Base-by-base conservation (phyloP, 805 yeast species). In the Spathaspora passalidarum region DNA sequence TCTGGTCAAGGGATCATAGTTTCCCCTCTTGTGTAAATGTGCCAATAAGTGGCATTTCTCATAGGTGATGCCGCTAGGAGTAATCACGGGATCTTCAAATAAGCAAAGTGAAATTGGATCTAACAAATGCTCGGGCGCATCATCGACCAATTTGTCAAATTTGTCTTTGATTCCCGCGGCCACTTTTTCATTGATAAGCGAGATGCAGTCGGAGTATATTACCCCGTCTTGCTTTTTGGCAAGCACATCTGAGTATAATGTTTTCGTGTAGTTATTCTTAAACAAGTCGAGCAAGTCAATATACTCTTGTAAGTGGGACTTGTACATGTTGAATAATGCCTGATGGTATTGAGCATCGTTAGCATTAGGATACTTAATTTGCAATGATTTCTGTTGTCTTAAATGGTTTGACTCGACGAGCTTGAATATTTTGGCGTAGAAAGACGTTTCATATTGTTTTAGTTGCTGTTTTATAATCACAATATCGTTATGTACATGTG, bases 21-120 rank as follows among this genome's bases (percentile, higher is more conserved):
- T 51, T 20, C 61, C 66, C 36, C 54, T 61, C 44, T 57, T 60
- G 5, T 45, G 47, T 45, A 73, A 52, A 55, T 72, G 73, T 46
- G 65, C 63, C 34, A 68, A 48, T 34, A 68, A 52, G 60, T n/a
- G 73, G 64, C 73, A 49, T 41, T 65, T 60, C 48, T 74, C 78
- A 46, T 67, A 74, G 0, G 76, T 60, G 19, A 66, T 66, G 3
- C 78, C 78, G 13, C 72, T 60, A 8, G 72, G 72, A 5, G 73
- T 62, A n/a, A 74, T 57, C 5, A 74, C 78, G 0, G 78, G 79
- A 32, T 73, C 76, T 37, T 50, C 51, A 48, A 70, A 69, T 25
- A 72, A 40, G 35, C 61, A 59, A 55, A 70, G 69, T 9, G 74
- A 66, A n/a, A 72, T 72, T 5, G 76, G 76, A 47, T 71, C 75